Evolutionary conservation across 2,329 filamentous ascomycete genomes (phyloP), one percentile per base, ranked within the genome.

Genomic region (Epichloe festucae): DNA sequence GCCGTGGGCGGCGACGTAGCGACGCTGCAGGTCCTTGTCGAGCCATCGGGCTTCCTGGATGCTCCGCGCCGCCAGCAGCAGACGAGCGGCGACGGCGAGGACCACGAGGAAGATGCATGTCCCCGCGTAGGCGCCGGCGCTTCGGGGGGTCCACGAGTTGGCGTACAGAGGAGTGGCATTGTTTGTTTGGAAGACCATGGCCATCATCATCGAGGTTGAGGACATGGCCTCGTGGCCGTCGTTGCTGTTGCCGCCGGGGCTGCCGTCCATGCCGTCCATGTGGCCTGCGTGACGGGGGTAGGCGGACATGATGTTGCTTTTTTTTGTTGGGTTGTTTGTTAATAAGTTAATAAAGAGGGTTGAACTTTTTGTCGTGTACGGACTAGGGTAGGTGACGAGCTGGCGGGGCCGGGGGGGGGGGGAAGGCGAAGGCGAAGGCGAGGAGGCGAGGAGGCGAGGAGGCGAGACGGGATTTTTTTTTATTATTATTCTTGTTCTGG

Each of bases 41-140:
- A 85, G 69, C 84, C 88, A 94, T 44, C 73, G 70, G 57, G 72
- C 63, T 67, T 77, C 79, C 65, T 70, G 77, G 67, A 72, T 81
- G 70, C 70, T 79, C 64, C 88, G 89, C 60, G 79, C 73, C 3
- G 89, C 89, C 48, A 91, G 71, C 15, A 95, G 73, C 19, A 74
- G 70, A 49, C 90, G 85, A 62, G 84, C 82, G 52, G 85, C 62
- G 54, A 83, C 73, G 54, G 82, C 83, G 49, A 97, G 81, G 44
- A 85, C 59, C 64, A 95, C 82, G 53, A 96, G 77, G 70, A 96
- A 96, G 66, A 96, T 87, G 73, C 91, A 95, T 31, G 89, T 95
- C 52, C 82, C 91, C 2, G 88, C 89, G 68, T 96, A 97, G 54
- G 77, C 71, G 59, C 84, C 88, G 5, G 76, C 71, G 38, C 71